Base-by-base conservation (phyloP, 169 alveolate genomes). In the Amoebophrya sp. region DNA sequence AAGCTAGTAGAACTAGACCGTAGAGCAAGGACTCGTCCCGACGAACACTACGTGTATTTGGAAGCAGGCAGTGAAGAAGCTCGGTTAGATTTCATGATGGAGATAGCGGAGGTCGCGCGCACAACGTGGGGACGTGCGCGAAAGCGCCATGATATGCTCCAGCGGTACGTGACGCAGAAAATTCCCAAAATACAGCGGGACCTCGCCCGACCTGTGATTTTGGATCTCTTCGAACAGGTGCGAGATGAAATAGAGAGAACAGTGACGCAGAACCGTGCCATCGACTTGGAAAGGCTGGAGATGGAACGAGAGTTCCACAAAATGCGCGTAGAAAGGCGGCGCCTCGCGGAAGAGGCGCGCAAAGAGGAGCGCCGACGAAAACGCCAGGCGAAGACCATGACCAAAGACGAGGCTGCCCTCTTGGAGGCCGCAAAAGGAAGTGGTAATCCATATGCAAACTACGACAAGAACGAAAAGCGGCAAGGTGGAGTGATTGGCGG, bases 241-340 rank as follows among this genome's bases (percentile, higher is more conserved):
- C 65, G 65, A 6, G 65, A 47, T 18, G 83, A 65, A 18, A 65
- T 65, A 29, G 83, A 65, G 83, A 29, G 83, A 29, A 65, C 83
- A 36, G 83, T 65, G 38, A 29, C 18, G 83, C 83, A 65, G 83
- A 36, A 65, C 83, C 83, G 83, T 1, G 18, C n/a, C 39, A 65
- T 65, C 83, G 83, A 65, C 33, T 18, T 65, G 83, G 83, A 65
- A 65, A 65, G 83, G 26, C 83, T 65, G 36, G 83, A 65, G 33
- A 65, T 65, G 83, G 83, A 65, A 26, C 2, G 83, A 65, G 83
- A 65, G 26, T 65, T 65, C 83, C 83, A 65, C 33, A 65, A 65
- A 65, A 65, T 65, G 83, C 83, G 83, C 39, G 33, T 65, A 6
- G 83, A 29, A 36, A 6, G 83, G 26, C 83, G 83, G 26, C 18